phyloP scores from a whole-genome alignment of 129 eudicot genomes.

The Gnaphalium uliginosum region DNA sequence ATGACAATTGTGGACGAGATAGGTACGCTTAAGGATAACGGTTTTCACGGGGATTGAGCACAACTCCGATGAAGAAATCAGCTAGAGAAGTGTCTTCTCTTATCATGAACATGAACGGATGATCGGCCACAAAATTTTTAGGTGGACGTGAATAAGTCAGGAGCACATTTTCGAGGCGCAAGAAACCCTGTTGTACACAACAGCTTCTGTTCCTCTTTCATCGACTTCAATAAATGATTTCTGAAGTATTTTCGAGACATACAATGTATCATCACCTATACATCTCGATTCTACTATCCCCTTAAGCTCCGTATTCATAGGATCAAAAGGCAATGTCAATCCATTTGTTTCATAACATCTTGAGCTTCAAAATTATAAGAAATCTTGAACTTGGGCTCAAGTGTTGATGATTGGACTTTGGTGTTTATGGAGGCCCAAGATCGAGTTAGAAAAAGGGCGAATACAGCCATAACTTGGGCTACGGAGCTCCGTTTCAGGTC shows the following conservation, averaged over 20 bases:
- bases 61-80: background rate
- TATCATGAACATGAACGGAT: conserved; percentile 7
- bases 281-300: background rate
- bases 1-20: background rate
- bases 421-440: no score
- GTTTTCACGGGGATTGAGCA: background rate
- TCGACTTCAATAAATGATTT: background rate
- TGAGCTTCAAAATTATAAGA: background rate
- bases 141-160: background rate
- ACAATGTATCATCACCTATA: background rate
- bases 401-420: no score
- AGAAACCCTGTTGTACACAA: background rate
- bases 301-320: background rate
- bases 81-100: conserved; percentile 9
- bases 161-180: background rate
- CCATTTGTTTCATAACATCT: conserved; percentile 5
- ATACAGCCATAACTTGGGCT: no score
- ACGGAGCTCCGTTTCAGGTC: no score
- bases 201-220: background rate
- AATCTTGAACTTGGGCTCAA: background rate
- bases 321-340: background rate
- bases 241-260: background rate
- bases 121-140: background rate
- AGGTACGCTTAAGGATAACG: background rate
- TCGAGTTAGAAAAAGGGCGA: no score